Evolutionary conservation across 345 rosid species (phyloP).

Genomic region (Heritiera littoralis): DNA sequence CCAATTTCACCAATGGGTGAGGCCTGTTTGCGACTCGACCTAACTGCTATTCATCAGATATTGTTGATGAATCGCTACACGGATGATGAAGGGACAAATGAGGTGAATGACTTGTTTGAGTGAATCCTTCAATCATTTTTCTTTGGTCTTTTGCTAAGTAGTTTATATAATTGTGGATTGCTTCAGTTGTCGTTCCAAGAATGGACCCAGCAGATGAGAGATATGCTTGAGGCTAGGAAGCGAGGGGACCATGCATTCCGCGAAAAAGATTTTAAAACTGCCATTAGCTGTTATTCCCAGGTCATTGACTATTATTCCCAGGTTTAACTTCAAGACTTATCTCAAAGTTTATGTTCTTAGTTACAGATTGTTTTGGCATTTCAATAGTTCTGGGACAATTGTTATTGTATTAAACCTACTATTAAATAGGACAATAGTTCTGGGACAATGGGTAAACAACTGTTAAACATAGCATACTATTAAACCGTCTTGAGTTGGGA

Average conservation of each 20-base stretch:
- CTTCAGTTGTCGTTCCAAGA: conserved; percentile 92
- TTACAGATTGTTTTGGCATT: not conserved
- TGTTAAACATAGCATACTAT: not conserved
- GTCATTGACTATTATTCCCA: conserved; percentile 91
- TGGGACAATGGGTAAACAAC: not conserved
- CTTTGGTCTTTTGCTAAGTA: conserved; percentile 15
- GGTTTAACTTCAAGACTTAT: conserved; percentile 42
- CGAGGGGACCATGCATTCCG: conserved; percentile 93
- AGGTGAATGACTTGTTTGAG: conserved; percentile 44
- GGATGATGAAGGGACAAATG: conserved; percentile 94
- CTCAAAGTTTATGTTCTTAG: not conserved
- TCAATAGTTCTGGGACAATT: not conserved
- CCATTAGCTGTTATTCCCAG: conserved; percentile 94
- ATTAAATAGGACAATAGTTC: too few relatives aligned
- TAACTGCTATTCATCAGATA: conserved; percentile 93
- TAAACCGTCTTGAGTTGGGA: not conserved
- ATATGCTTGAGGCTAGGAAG: conserved; percentile 89
- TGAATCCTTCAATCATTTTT: conserved; percentile 4
- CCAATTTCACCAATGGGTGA: conserved; percentile 91
- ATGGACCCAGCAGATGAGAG: conserved; percentile 98
- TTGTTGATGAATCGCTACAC: conserved; percentile 81
- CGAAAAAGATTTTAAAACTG: conserved; percentile 91
- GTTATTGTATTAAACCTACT: not conserved
- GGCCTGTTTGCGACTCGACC: conserved; percentile 95
- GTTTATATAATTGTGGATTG: conserved; percentile 26